These are phyloP conservation scores for Tranzscheliella williamsii DNA, from an alignment of 1,284 basidiomycete genomes.

Conservation along the genomic window DNA sequence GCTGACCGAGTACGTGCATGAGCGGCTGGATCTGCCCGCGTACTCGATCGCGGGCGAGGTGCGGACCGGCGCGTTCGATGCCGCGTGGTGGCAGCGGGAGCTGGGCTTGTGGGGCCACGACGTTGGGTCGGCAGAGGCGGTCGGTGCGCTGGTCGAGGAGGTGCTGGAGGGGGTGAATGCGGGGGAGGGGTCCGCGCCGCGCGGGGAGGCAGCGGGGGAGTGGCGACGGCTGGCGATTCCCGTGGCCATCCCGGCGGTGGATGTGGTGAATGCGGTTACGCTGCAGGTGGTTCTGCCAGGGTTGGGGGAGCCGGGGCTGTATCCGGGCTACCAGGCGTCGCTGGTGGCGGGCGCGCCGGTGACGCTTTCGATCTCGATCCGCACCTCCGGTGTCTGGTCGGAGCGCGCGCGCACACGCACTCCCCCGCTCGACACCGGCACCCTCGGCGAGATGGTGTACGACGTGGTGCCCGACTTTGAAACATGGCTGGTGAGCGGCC, in stretches of 20 bases:
- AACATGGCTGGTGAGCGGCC: conserved; percentile 49
- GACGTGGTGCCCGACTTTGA: conserved; percentile 47
- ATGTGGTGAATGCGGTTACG: conserved; percentile 37
- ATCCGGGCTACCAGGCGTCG: background rate
- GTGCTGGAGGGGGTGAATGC: background rate
- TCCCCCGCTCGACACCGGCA: too few species aligned
- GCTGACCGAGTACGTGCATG: conserved; percentile 11
- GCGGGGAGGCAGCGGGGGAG: conserved; percentile 2
- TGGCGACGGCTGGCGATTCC: conserved; percentile 45
- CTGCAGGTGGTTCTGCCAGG: background rate
- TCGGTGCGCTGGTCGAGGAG: background rate
- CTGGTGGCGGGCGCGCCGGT: conserved; percentile 34
- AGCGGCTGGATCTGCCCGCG: conserved; percentile 25
- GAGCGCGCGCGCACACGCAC: too few species aligned
- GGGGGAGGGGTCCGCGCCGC: background rate
- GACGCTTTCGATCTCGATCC: conserved; percentile 16
- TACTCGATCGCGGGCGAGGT: conserved; percentile 26
- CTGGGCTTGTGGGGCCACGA: conserved; percentile 12
- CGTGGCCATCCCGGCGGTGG: conserved; percentile 39
- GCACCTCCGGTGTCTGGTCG: conserved; percentile 21
- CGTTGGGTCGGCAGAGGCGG: too few species aligned
- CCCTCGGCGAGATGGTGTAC: conserved; percentile 41
- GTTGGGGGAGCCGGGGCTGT: background rate
- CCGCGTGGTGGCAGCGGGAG: conserved; percentile 15
- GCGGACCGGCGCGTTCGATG: conserved; percentile 11